Percentiles rank a stretch among this genome's conserved stretches.
phyloP scores from a whole-genome alignment of 208 protist species.

The Trypanosoma grayi region DNA sequence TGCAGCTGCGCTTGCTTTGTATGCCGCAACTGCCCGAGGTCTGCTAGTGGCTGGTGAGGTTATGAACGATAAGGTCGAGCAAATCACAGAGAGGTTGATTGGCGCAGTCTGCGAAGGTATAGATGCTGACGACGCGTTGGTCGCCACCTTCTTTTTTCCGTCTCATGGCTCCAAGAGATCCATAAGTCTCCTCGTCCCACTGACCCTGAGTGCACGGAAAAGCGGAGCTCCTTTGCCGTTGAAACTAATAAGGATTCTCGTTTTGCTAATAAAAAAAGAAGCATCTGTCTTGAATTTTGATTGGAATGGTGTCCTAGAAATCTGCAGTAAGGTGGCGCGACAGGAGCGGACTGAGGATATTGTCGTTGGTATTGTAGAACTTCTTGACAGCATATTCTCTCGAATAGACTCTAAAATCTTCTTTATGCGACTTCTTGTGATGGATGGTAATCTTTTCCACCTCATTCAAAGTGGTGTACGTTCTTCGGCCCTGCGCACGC shows the following conservation, averaged over 20 bases:
- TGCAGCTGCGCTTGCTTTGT: background rate
- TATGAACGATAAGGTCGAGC: background rate
- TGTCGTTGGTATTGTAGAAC: slow-evolving; percentile 9
- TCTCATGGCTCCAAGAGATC: background rate
- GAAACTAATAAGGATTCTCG: slow-evolving; percentile 6
- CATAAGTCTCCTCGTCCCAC: slow-evolving; percentile 7
- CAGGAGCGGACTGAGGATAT: background rate
- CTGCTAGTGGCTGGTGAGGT: background rate
- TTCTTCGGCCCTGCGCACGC: background rate
- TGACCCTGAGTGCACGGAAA: slow-evolving; percentile 1
- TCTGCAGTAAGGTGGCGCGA: slow-evolving; percentile 1
- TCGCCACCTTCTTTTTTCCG: slow-evolving; percentile 9
- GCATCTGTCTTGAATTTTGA: slow-evolving; percentile 1
- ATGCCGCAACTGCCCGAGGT: slow-evolving; percentile 18
- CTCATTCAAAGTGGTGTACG: slow-evolving; percentile 8
- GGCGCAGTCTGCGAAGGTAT: slow-evolving; percentile 2
- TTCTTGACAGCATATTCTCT: slow-evolving; percentile 10
- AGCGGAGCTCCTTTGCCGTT: background rate
- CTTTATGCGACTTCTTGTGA: slow-evolving; percentile 9
- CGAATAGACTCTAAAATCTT: slow-evolving; percentile 7
- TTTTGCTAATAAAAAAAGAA: slow-evolving; percentile 11
- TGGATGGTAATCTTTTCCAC: slow-evolving; percentile 3
- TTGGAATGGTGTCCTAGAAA: slow-evolving; percentile 15
- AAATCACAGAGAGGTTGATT: slow-evolving; percentile 10
- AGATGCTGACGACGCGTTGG: slow-evolving; percentile 8